Conservation (phyloP, 164 flowering plant species). For the Akebia trifoliata region DNA sequence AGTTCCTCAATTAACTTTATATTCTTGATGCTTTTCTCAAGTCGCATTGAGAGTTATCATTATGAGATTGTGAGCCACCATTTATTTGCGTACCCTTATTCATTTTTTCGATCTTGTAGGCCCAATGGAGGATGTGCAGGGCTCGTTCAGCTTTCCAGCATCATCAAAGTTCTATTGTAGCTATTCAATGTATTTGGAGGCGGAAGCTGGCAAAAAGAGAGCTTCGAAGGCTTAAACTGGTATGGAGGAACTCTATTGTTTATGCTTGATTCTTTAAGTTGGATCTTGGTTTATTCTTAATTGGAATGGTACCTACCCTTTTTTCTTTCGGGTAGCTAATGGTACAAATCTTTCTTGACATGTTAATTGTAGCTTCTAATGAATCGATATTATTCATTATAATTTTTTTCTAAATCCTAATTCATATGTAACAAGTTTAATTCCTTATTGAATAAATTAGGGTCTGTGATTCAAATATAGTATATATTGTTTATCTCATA, state of each 20-base stretch:
- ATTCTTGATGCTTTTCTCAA: too few relatives aligned
- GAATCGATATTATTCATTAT: too few relatives aligned
- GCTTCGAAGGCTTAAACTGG: slow-evolving; percentile 69
- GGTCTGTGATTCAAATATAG: too few relatives aligned
- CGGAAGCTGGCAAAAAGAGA: slow-evolving; percentile 73
- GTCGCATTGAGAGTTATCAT: too few relatives aligned
- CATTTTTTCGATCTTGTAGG: slow-evolving; percentile 29
- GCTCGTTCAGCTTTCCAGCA: slow-evolving; percentile 40
- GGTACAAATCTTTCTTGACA: too few relatives aligned
- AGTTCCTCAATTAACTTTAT: too few relatives aligned
- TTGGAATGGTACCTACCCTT: background rate
- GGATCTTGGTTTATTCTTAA: background rate
- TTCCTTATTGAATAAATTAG: too few relatives aligned
- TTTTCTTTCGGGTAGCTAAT: background rate
- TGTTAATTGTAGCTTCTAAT: too few relatives aligned
- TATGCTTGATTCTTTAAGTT: background rate
- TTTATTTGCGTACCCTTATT: background rate
- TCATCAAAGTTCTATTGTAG: slow-evolving; percentile 49
- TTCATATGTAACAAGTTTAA: too few relatives aligned
- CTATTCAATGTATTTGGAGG: slow-evolving; percentile 91
- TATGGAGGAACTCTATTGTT: slow-evolving; percentile 16
- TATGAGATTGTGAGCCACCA: background rate
- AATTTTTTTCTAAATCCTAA: too few relatives aligned
- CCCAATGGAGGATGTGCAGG: slow-evolving; percentile 78
- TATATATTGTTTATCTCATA: too few relatives aligned